Conservation (phyloP, 768 basidiomycete species). For the Thelephora ganbajun region DNA sequence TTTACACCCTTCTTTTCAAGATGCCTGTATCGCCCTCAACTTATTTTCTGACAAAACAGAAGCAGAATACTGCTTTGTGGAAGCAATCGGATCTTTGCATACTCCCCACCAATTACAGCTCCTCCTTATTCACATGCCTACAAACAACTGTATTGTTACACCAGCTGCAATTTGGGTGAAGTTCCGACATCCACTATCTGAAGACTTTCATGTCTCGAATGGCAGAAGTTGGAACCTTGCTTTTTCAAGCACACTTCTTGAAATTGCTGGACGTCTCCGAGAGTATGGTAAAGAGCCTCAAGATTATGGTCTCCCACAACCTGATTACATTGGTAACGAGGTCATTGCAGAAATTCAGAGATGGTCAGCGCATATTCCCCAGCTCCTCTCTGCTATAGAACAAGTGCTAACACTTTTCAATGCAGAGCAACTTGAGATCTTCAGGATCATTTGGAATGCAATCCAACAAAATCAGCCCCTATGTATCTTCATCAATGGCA, state of each 20-base stretch:
- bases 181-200: conserved; percentile 12
- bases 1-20: conserved; percentile 8
- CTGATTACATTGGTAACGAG: conserved; percentile 11
- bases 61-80: conserved; percentile 18
- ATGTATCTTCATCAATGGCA: conserved; percentile 22
- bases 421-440: conserved; percentile 14
- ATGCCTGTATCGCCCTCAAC: conserved; percentile 12
- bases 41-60: conserved; percentile 14
- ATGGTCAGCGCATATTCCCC: conserved; percentile 9
- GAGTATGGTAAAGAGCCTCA: conserved; percentile 15
- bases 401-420: conserved; percentile 10
- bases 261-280: conserved; percentile 11
- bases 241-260: conserved; percentile 12
- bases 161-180: conserved; percentile 16
- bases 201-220: conserved; percentile 11
- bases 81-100: conserved; percentile 18
- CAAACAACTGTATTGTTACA: conserved; percentile 18
- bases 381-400: conserved; percentile 5
- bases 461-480: conserved; percentile 8
- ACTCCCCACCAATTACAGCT: conserved; percentile 24
- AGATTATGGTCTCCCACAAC: conserved; percentile 19
- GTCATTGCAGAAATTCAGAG: conserved; percentile 15
- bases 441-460: conserved; percentile 7
- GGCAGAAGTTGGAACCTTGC: conserved; percentile 11
- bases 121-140: conserved; percentile 23